A percentile compares a stretch with the other conserved stretches of the same genome.
Conservation (phyloP, 352 stramenopile species). For the Elongisporangium undulatum region DNA sequence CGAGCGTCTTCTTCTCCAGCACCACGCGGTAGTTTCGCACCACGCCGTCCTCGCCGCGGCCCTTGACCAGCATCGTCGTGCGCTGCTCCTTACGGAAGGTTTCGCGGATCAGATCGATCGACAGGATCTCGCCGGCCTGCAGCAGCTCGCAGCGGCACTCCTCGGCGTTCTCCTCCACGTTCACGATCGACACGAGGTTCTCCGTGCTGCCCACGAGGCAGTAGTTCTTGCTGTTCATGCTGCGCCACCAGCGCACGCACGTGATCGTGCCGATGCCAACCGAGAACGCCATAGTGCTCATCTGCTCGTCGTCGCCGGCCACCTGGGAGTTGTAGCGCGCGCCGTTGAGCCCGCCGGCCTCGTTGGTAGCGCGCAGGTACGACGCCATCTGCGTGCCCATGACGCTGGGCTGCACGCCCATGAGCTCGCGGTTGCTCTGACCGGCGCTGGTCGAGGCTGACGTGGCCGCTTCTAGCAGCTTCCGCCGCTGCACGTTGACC, state of each 20-base stretch:
- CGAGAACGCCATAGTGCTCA: conserved; percentile 82
- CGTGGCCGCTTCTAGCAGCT: conserved; percentile 51
- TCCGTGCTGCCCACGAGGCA: conserved; percentile 74
- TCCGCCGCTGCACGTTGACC: conserved; percentile 46
- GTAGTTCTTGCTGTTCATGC: conserved; percentile 81
- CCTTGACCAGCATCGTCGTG: conserved; percentile 84
- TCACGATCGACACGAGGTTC: conserved; percentile 81
- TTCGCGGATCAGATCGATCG: conserved; percentile 75
- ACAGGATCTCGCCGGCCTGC: conserved; percentile 51
- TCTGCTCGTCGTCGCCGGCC: conserved; percentile 73
- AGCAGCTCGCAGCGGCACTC: conserved; percentile 80
- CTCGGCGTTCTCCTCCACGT: conserved; percentile 82
- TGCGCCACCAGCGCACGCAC: conserved; percentile 76
- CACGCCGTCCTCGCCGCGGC: conserved; percentile 31
- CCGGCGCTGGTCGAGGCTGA: background rate
- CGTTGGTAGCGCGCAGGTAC: conserved; percentile 78
- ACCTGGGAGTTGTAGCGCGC: conserved; percentile 81
- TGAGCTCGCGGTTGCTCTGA: conserved; percentile 52
- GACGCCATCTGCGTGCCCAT: conserved; percentile 84
- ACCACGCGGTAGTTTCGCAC: conserved; percentile 78
- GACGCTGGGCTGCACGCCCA: conserved; percentile 62
- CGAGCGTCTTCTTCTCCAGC: conserved; percentile 61
- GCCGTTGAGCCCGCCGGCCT: conserved; percentile 72
- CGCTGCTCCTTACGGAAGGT: conserved; percentile 69
- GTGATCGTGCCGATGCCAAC: conserved; percentile 61